Base-by-base conservation (phyloP, 352 stramenopile genomes). In the Globisporangium middletonii region DNA sequence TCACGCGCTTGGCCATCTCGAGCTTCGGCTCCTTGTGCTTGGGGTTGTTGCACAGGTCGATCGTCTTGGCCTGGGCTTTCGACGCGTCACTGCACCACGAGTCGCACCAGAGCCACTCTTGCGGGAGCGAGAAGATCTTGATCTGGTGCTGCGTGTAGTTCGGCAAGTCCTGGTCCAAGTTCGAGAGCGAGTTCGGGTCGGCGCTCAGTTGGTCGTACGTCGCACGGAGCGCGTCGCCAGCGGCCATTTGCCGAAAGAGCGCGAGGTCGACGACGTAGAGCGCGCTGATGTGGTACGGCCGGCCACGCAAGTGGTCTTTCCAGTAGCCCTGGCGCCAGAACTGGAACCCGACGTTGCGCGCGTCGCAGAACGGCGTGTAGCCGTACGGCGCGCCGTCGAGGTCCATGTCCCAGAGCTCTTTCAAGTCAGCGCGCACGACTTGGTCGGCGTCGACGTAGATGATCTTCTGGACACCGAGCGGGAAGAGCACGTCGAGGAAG, bases 21-120 rank as follows among this genome's bases (percentile, higher is more conserved):
- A 99, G 82, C 72, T 99, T 99, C 13, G 97, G 94, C 68, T 99
- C 98, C 80, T 99, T 99, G 79, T 99, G 96, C 67, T 98, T 87
- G 4, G 98, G 98, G 70, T 99, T 99, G 79, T 99, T 99, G 79
- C 98, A 99, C 54, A 99, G 73, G 72, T 99, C 98, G 67, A 99
- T 99, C 4, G 98, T 99, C 82, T 99, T 99, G 26, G 97, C 96
- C 11, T 80, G 59, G 13, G 69, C 81, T 72, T 99, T 99, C 16
- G 92, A 98, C 57, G 98, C 95, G 53, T 99, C 96, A 56, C 88
- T 98, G 79, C 98, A 99, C 98, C 98, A 99, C 26, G 88, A 97
- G 67, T 99, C 98, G 68, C 98, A 99, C 98, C 98, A 99, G 9
- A 99, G 85, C 98, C 98, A 99, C 66, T 99, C 97, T 60, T 93